Conservation (phyloP, 2,329 filamentous ascomycete genomes). For the Arthrobotrys conoides region DNA sequence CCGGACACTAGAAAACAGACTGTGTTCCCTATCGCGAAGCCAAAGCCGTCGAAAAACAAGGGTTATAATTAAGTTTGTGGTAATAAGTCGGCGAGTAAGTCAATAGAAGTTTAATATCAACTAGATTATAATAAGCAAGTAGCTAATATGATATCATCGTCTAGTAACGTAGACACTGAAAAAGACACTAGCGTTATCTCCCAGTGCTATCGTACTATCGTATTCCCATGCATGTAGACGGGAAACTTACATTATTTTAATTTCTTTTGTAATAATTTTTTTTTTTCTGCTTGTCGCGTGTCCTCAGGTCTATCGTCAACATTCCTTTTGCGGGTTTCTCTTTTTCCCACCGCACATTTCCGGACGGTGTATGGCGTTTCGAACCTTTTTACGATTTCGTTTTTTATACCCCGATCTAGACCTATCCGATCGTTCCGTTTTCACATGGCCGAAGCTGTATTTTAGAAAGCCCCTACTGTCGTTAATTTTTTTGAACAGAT, state of each 20-base stretch:
- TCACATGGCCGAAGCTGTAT: not conserved
- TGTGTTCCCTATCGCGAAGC: not conserved
- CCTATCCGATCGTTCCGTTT: slow-evolving; percentile 1
- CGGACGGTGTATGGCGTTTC: slow-evolving; percentile 25
- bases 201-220: not conserved
- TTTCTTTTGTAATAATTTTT: slow-evolving; percentile 14
- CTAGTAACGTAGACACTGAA: not conserved
- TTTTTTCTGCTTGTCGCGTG: not conserved
- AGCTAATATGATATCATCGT: slow-evolving; percentile 10
- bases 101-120: too few species aligned
- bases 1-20: slow-evolving; percentile 8
- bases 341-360: not conserved
- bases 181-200: not conserved
- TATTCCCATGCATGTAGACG: not conserved
- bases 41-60: not conserved
- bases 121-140: not conserved
- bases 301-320: not conserved
- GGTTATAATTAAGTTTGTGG: not conserved
- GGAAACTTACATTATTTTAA: slow-evolving; percentile 2
- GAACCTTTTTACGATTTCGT: not conserved
- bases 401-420: not conserved
- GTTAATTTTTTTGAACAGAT: not conserved
- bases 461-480: not conserved
- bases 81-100: not conserved
- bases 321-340: not conserved